These are phyloP conservation scores for Nemania bipapillata DNA, from an alignment of 2,329 filamentous ascomycete genomes.

Conservation along the genomic window DNA sequence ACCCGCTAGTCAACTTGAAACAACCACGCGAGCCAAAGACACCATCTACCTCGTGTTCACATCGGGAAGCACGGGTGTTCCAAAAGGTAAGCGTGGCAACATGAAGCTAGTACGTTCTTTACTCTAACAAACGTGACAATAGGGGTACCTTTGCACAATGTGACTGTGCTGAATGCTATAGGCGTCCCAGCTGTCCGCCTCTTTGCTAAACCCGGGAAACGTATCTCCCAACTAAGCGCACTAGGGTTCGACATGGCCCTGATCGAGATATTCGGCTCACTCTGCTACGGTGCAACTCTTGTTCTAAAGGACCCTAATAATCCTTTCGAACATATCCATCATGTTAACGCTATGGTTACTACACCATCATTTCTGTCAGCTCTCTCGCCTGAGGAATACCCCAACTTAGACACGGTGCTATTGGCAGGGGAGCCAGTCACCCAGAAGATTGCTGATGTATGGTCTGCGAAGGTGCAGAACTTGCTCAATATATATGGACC, in stretches of 20 bases:
- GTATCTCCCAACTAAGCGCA: slow-evolving; percentile 6
- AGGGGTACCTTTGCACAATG: slow-evolving; percentile 20
- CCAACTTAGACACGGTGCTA: slow-evolving; percentile 1
- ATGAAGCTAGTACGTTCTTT: background rate
- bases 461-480: background rate
- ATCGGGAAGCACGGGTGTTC: slow-evolving; percentile 18
- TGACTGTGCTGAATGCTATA: slow-evolving; percentile 6
- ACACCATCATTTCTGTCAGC: slow-evolving; percentile 17
- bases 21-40: background rate
- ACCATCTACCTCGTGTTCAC: slow-evolving; percentile 16
- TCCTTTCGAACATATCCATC: slow-evolving; percentile 32
- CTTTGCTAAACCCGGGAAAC: slow-evolving; percentile 8
- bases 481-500: slow-evolving; percentile 23
- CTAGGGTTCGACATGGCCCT: slow-evolving; percentile 17
- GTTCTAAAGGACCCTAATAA: slow-evolving; percentile 33
- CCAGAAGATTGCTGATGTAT: slow-evolving; percentile 10
- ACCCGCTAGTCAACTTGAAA: background rate
- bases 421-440: slow-evolving; percentile 13
- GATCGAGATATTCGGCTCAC: slow-evolving; percentile 12
- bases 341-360: slow-evolving; percentile 20
- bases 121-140: background rate
- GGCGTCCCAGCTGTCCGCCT: slow-evolving; percentile 5
- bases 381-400: slow-evolving; percentile 4
- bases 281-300: slow-evolving; percentile 35
- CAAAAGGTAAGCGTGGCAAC: slow-evolving; percentile 12